phyloP scores from a whole-genome alignment of 345 rosid species.

The Pistacia integerrima region DNA sequence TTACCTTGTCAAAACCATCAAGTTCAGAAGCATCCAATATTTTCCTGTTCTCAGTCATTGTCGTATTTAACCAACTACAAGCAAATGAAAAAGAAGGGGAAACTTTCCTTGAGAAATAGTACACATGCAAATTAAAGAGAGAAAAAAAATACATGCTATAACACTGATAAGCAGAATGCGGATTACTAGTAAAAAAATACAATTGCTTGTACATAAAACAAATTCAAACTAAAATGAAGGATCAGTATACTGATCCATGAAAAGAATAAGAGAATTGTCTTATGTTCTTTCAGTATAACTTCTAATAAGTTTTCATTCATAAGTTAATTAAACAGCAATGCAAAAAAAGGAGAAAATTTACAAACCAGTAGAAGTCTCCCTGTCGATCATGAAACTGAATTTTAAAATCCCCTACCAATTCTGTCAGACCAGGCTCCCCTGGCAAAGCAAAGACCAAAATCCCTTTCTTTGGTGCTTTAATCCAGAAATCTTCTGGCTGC shows the following conservation, averaged over 20 bases:
- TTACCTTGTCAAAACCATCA: conserved; percentile 94
- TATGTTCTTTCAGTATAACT: not conserved
- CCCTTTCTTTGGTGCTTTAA: conserved; percentile 88
- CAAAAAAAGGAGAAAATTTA: conserved; percentile 6
- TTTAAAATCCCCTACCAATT: conserved; percentile 82
- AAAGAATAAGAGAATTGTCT: not conserved
- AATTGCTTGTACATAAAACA: not conserved
- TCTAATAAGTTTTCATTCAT: conserved; percentile 10
- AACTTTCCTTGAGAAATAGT: not conserved
- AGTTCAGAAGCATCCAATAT: conserved; percentile 64
- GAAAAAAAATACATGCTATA: not conserved
- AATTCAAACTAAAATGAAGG: not conserved
- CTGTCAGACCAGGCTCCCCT: conserved; percentile 89
- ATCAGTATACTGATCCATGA: not conserved
- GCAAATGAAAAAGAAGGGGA: conserved; percentile 3
- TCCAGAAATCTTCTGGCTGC: conserved; percentile 97
- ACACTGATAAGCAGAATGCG: not conserved
- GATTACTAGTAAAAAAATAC: not conserved
- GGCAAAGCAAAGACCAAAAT: conserved; percentile 89
- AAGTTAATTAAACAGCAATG: conserved; percentile 7
- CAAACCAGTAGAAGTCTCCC: conserved; percentile 94
- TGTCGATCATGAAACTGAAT: conserved; percentile 86
- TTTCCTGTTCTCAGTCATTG: conserved; percentile 80
- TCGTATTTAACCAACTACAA: conserved; percentile 87
- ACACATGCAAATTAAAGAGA: not conserved